These are phyloP conservation scores for Rhodotorula diobovata DNA, from an alignment of 768 basidiomycete genomes.

Conservation along the genomic window DNA sequence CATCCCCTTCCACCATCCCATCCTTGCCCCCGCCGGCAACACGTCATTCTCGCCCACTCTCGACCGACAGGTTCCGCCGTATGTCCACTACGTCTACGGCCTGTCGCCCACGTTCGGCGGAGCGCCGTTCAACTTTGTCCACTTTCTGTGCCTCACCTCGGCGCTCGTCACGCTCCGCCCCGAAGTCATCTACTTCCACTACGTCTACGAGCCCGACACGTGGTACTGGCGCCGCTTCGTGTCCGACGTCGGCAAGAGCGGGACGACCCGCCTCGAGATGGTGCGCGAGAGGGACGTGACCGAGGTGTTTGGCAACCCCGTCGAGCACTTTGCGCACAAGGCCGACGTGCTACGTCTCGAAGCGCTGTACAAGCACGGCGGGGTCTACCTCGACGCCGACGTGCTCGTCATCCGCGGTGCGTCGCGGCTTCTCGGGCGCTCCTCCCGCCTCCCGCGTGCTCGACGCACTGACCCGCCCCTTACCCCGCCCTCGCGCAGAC, in stretches of 20 bases:
- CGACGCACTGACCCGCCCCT: background rate
- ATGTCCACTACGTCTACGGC: conserved; percentile 45
- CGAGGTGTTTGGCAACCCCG: conserved; percentile 30
- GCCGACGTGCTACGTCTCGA: conserved; percentile 41
- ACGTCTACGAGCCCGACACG: conserved; percentile 44
- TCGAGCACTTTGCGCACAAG: conserved; percentile 42
- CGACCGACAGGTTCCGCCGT: conserved; percentile 20
- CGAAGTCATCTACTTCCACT: conserved; percentile 46
- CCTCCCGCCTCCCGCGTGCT: background rate
- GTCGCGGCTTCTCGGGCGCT: background rate
- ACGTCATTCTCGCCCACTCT: conserved; percentile 7
- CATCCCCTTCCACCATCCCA: conserved; percentile 36
- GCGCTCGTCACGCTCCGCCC: conserved; percentile 44
- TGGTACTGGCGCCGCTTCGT: conserved; percentile 46
- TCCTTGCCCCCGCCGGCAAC: background rate
- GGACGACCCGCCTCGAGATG: conserved; percentile 25
- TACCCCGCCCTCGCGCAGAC: conserved; percentile 9
- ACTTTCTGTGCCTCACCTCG: conserved; percentile 46
- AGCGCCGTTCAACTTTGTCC: conserved; percentile 39
- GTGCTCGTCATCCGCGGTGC: conserved; percentile 38
- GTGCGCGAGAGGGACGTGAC: conserved; percentile 32
- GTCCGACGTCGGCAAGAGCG: conserved; percentile 31
- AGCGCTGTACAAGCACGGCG: conserved; percentile 39
- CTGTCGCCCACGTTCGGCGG: conserved; percentile 41
- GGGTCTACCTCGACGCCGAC: conserved; percentile 41